Evolutionary conservation across 495 filamentous ascomycete genomes (phyloP), one percentile per base, ranked within the genome.

Genomic region (Penicillium soppii): DNA sequence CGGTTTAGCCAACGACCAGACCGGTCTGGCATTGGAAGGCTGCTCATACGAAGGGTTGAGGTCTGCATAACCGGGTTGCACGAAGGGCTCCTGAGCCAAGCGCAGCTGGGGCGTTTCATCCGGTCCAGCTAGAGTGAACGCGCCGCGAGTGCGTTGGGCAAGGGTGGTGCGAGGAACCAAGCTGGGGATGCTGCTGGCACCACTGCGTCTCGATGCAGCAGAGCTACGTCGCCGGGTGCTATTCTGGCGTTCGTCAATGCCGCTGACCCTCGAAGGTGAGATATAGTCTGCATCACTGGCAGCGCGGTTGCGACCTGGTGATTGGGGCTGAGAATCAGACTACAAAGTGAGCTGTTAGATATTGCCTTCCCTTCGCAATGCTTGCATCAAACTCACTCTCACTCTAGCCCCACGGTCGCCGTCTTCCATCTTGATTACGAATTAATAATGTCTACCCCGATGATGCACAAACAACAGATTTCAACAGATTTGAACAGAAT

Each of bases 1-100:
- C 3, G 77, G 75, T 52, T 74, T 75, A 3, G 75, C 73, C 37
- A 80, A 52, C 61, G 70, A 70, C 66, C 71, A 82, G 13, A 81
- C 65, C 0, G 78, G 78, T 53, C 71, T 74, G 7, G 61, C 54
- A 25, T 72, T 72, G 22, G 55, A 50, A 0, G 66, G 42, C 25
- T 74, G 68, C 13, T 74, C 71, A 50, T 80, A 75, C 21, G 62
- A 64, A 1, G 76, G 75, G 47, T 81, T 79, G 4, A 69, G 53
- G 13, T 78, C 65, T 5, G 60, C 53, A 45, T 80, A 80, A 0
- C 63, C 70, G 0, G 73, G 72, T 15, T 74, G 67, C 13, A 75
- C 69, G 26, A 73, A 75, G 0, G 71, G 70, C 52, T 75, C 65
- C 19, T 75, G 68, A 5, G 70, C 57, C 33, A 60, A 47, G 0